These are phyloP conservation scores for Ilyonectria mors-panacis DNA, from an alignment of 2,329 filamentous ascomycete genomes.

Conservation along the genomic window DNA sequence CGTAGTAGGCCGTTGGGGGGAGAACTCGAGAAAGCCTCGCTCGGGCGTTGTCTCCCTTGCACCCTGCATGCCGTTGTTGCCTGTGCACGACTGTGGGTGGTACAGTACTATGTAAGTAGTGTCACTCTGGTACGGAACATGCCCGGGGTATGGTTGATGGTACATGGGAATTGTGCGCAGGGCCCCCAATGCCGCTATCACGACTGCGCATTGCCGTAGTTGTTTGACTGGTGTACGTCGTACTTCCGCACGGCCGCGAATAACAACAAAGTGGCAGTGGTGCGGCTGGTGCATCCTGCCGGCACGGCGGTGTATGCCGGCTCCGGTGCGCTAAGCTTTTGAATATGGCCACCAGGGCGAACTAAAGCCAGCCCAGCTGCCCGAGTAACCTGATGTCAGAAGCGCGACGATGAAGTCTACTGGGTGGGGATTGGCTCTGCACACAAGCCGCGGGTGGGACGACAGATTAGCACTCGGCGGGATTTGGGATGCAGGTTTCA, in stretches of 20 bases:
- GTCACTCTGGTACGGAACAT: neutral
- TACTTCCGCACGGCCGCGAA: neutral
- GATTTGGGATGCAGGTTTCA: conserved; percentile 13
- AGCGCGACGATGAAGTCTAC: conserved; percentile 6
- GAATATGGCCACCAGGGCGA: conserved; percentile 5
- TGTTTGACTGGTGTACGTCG: neutral
- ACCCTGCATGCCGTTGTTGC: neutral
- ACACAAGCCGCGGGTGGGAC: conserved; percentile 11
- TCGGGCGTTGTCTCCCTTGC: neutral
- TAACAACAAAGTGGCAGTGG: no score
- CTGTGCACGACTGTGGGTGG: neutral
- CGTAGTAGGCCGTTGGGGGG: neutral
- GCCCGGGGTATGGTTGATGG: neutral
- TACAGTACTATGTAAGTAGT: conserved; percentile 8
- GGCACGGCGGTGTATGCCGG: neutral
- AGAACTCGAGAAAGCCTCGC: neutral
- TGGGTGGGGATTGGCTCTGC: neutral
- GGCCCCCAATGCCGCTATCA: conserved; percentile 1
- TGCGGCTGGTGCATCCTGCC: neutral
- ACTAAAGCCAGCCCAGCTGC: conserved; percentile 6
- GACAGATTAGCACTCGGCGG: conserved; percentile 21
- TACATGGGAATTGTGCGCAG: neutral
- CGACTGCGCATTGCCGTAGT: neutral
- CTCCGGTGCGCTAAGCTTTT: neutral
- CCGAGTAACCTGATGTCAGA: conserved; percentile 17